These are phyloP conservation scores for Isabelozyma heimii DNA, from an alignment of 805 yeast species.

Conservation along the genomic window DNA sequence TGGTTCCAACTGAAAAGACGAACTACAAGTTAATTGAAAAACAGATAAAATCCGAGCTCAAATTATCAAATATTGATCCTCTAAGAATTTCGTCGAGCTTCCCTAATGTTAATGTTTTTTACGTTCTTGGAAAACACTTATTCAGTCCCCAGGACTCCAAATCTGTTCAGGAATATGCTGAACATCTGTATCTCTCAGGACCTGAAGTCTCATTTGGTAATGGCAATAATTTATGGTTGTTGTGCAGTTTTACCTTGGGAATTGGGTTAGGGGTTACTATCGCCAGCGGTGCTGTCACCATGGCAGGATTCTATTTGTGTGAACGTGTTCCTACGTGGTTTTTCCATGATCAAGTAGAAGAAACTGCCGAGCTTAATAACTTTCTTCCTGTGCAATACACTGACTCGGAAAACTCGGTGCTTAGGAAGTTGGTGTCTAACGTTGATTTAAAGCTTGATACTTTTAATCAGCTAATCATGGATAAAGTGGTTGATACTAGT, in stretches of 20 bases:
- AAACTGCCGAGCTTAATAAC: background rate
- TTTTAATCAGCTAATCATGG: background rate
- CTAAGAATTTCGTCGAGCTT: slow-evolving; percentile 25
- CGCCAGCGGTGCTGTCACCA: slow-evolving; percentile 21
- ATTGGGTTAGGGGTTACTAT: slow-evolving; percentile 33
- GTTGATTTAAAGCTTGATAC: background rate
- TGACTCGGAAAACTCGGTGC: background rate
- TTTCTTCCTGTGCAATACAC: background rate
- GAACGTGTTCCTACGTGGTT: background rate
- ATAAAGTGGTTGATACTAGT: background rate
- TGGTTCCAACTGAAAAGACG: slow-evolving; percentile 16
- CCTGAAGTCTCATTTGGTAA: background rate
- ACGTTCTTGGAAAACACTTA: slow-evolving; percentile 10
- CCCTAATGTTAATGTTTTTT: slow-evolving; percentile 14
- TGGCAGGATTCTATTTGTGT: slow-evolving; percentile 6
- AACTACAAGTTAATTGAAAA: slow-evolving; percentile 29
- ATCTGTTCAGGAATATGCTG: background rate
- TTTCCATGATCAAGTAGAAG: background rate
- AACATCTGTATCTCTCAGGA: background rate
- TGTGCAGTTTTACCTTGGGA: slow-evolving; percentile 35
- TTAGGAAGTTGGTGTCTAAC: background rate
- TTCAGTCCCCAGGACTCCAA: slow-evolving; percentile 2
- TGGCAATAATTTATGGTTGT: slow-evolving; percentile 15
- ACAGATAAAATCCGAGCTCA: slow-evolving; percentile 26
- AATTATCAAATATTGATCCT: slow-evolving; percentile 25